These are phyloP conservation scores for Phytophthora agathidicida DNA, from an alignment of 352 stramenopile species.

Conservation along the genomic window DNA sequence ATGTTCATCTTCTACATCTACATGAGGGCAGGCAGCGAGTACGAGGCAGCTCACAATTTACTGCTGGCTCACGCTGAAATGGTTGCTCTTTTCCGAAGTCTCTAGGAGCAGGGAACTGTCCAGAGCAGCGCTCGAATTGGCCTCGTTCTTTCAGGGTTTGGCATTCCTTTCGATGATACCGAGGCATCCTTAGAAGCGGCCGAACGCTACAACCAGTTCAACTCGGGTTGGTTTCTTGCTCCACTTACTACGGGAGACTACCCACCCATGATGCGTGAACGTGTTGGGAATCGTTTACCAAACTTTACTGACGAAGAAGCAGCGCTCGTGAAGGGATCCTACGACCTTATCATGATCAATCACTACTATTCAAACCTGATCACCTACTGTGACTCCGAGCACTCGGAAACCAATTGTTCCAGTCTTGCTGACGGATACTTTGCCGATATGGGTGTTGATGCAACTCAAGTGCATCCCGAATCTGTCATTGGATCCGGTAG, in stretches of 20 bases:
- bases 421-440: constrained; percentile 41
- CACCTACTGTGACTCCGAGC: constrained; percentile 48
- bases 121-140: constrained; percentile 79
- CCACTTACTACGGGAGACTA: constrained; percentile 93
- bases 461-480: constrained; percentile 51
- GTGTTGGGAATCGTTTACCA: constrained; percentile 80
- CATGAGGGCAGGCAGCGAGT: constrained; percentile 44
- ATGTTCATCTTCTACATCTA: constrained; percentile 86
- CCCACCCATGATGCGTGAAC: constrained; percentile 88
- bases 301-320: constrained; percentile 85
- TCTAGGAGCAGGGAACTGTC: constrained; percentile 52
- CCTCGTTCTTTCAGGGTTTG: constrained; percentile 90
- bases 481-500: constrained; percentile 36
- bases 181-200: constrained; percentile 63
- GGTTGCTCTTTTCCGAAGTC: constrained; percentile 84
- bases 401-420: constrained; percentile 44
- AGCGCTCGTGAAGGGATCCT: constrained; percentile 75
- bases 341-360: constrained; percentile 97
- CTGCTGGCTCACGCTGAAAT: constrained; percentile 90
- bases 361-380: constrained; percentile 86
- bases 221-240: constrained; percentile 91
- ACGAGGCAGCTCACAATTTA: constrained; percentile 84
- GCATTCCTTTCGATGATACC: constrained; percentile 77
- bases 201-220: constrained; percentile 87
- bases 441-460: constrained; percentile 53